phyloP scores from a whole-genome alignment of 1,284 basidiomycete species.

The Leccinum subfulvum region DNA sequence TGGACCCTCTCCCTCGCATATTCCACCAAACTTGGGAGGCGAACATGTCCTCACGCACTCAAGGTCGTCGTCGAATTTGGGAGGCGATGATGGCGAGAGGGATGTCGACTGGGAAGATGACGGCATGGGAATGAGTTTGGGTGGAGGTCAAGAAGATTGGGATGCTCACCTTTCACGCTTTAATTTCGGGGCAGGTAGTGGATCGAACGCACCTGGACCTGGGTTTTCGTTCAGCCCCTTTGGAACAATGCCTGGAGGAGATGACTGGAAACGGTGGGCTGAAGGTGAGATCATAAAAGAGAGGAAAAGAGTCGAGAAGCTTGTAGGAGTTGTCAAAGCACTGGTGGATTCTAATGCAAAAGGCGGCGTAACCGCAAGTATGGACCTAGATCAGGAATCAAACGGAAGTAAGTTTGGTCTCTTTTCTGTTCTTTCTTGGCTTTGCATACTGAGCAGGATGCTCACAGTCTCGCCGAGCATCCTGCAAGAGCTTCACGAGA shows the following conservation, averaged over 20 bases:
- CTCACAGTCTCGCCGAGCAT: conserved; percentile 55
- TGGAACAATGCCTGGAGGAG: conserved; percentile 15
- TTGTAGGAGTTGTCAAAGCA: conserved; percentile 45
- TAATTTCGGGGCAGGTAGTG: conserved; percentile 13
- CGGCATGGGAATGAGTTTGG: conserved; percentile 19
- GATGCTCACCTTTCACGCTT: conserved; percentile 21
- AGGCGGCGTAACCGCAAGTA: conserved; percentile 17
- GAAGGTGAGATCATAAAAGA: conserved; percentile 39
- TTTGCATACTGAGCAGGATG: conserved; percentile 9
- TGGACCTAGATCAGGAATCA: conserved; percentile 12
- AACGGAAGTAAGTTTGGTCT: conserved; percentile 19
- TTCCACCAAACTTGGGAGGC: conserved; percentile 12
- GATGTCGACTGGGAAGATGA: conserved; percentile 34
- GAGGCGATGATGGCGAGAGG: conserved; percentile 27
- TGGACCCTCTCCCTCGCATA: conserved; percentile 7
- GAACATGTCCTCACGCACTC: conserved; percentile 25
- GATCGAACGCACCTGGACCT: conserved; percentile 16
- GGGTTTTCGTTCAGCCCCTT: conserved; percentile 13
- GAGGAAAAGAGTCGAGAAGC: conserved; percentile 47
- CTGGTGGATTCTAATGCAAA: conserved; percentile 58
- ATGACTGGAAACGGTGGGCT: conserved; percentile 33
- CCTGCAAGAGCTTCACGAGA: conserved; percentile 50
- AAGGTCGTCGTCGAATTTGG: conserved; percentile 30
- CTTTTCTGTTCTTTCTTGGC: neutral
- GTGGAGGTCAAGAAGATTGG: conserved; percentile 23